These are phyloP conservation scores for Russula sp. DNA, from an alignment of 768 basidiomycete species.

Conservation along the genomic window DNA sequence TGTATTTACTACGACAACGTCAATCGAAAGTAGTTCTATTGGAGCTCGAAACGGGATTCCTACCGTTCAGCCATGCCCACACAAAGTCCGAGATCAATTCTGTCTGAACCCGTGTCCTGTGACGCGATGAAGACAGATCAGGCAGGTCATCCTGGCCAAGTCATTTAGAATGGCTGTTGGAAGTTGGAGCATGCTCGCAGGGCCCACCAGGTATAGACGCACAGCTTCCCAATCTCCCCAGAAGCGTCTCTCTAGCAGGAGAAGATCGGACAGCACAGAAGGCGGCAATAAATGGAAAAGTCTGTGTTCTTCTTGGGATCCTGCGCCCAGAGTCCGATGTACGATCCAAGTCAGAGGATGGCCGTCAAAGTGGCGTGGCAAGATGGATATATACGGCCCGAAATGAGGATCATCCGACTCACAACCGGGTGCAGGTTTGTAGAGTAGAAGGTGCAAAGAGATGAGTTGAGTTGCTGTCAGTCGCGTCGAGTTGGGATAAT, in stretches of 20 bases:
- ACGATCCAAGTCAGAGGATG: constrained; percentile 82
- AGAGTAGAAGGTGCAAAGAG: constrained; percentile 69
- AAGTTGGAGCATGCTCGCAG: neutral
- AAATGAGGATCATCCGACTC: constrained; percentile 49
- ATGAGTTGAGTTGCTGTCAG: constrained; percentile 69
- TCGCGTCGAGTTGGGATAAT: constrained; percentile 42
- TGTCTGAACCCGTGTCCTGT: neutral
- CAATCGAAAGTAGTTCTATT: constrained; percentile 1
- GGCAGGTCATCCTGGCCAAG: constrained; percentile 7
- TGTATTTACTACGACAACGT: constrained; percentile 65
- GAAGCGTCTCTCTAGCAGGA: constrained; percentile 42
- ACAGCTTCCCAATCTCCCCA: constrained; percentile 51
- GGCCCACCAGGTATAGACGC: constrained; percentile 45
- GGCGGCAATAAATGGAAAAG: constrained; percentile 45
- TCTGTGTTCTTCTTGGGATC: constrained; percentile 19
- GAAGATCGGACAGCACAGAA: constrained; percentile 36
- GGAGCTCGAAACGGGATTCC: constrained; percentile 22
- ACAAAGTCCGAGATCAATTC: constrained; percentile 42
- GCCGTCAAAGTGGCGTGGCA: constrained; percentile 64
- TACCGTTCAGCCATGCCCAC: constrained; percentile 93
- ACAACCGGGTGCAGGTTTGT: constrained; percentile 40
- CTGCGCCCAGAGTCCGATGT: constrained; percentile 20
- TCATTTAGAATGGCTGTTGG: neutral
- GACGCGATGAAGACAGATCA: constrained; percentile 1
- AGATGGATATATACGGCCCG: constrained; percentile 70